Evolutionary conservation across 495 filamentous ascomycete genomes (phyloP), one percentile per base, ranked within the genome.

Genomic region (Pyrenula massariospora): DNA sequence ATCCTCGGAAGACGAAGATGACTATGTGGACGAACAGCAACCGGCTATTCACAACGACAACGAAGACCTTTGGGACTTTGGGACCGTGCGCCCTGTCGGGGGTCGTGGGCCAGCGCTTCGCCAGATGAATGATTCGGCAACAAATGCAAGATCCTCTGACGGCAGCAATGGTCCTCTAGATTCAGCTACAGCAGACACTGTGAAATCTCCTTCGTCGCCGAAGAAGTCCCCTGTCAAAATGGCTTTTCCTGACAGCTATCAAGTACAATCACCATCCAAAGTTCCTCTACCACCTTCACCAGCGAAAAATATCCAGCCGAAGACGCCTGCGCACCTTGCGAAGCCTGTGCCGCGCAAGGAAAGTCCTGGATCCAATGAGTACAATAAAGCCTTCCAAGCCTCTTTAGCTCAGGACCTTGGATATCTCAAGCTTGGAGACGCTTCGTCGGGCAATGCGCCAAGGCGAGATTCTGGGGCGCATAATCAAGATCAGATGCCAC

Each of bases 51-150:
- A 73, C 31, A 66, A 73, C 10, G 71, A 77, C 22, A 81, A 91
- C 53, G 85, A 91, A 61, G 89, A 95, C 66, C 81, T 95, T 58
- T 96, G 91, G 91, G 91, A 96, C 69, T 96, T 96, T 75, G 91
- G 91, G 22, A 96, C 91, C 1, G 86, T 95, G 52, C 77, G 89
- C 49, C 83, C 91, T 24, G 82, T 78, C 22, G 80, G 76, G 52
- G 79, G 77, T 25, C 74, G 84, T 63, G 75, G 72, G 22, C 60
- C 60, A 8, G 82, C 70, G 11, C 70, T 89, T 21, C 83, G 80
- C 55, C 73, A 83, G 0, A 82, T 93, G 81, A 88, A 86, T 54
- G 86, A 87, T 47, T 79, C 86, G 10, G 82, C 80, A 2, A 79
- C 84, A 2, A 92, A 93, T 65, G 74, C 81, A 15, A 75, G 86